Evolutionary conservation across 2,329 filamentous ascomycete species (phyloP), one percentile per base, ranked within the genome.

Genomic region (Gnomoniopsis smithogilvyi): DNA sequence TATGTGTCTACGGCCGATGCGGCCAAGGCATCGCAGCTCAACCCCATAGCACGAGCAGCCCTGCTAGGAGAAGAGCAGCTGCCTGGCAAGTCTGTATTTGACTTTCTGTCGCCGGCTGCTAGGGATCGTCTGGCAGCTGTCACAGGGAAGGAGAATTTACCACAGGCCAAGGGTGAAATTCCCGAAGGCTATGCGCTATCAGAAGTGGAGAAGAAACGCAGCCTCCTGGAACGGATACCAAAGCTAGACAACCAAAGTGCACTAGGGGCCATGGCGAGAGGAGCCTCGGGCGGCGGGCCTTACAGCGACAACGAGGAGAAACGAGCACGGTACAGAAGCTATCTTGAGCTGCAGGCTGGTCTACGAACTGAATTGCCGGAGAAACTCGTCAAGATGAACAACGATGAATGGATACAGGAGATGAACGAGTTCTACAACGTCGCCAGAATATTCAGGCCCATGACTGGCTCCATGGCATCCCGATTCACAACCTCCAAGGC

Each of bases 81-180:
- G 0, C 93, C 93, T 0, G 91, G 92, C 0, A 97, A 98, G 75
- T 98, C 95, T 0, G 87, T 99, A 2, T 99, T 98, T 71, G 93
- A 98, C 73, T 99, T 90, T 72, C 82, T 99, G 64, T 90, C 90
- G 0, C 80, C 91, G 0, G 83, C 89, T 36, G 86, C 90, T 3
- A 86, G 95, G 62, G 88, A 94, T 54, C 85, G 88, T 26, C 82
- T 99, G 48, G 92, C 83, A 3, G 80, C 85, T 12, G 87, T 87
- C 1, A 92, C 91, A 2, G 93, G 93, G 1, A 92, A 87, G 59
- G 74, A 74, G 2, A 84, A 94, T 67, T 82, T 99, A 2, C 95
- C 95, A 0, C 84, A 86, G 8, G 95, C 89, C 0, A 77, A 87
- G 1, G 87, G 90, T 54, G 91, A 97, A 74, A 79, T 89, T 2